Evolutionary conservation across 768 basidiomycete species (phyloP), one percentile per base, ranked within the genome.

Genomic region (Auricularia sp.): DNA sequence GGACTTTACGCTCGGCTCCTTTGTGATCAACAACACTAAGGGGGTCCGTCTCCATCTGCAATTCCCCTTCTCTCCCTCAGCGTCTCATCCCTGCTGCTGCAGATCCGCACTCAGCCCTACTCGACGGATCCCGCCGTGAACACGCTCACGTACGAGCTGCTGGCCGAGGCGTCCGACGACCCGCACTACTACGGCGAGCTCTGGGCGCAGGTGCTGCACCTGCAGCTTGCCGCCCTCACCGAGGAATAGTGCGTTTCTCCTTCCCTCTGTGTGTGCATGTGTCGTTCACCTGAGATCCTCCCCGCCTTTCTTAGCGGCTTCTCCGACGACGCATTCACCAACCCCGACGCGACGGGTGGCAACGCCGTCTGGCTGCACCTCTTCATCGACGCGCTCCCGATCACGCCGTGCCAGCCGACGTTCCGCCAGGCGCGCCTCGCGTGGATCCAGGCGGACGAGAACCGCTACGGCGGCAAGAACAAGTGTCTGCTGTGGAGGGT

Each of bases 11-110:
- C 72, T 80, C 70, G 86, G 83, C 14, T 75, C 77, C 59, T 87
- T 83, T 72, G 84, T 86, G 35, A 78, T 74, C 67, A 79, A 84
- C 71, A 73, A 76, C 65, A 64, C 78, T 3, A 69, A 70, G 8
- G 86, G 87, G 56, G 82, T 87, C 69, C 79, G 86, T 76, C 60
- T 79, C 81, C 71, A 82, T 80, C 11, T 87, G 87, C 74, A 84
- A 81, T 64, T 77, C 77, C 73, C 74, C 66, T 68, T 78, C 79
- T 72, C 71, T 71, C 74, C 14, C 34, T 29, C 21, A 59, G 6
- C 2, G 23, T 59, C 56, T 59, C 11, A 23, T 18, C 29, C 1
- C 29, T 29, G 14, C 33, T 7, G 8, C 10, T 10, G 14, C 23
- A 59, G 56, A 33, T 59, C 6, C 34, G 34, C 56, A 12, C 23